Evolutionary conservation across 164 flowering plant genomes (phyloP).

Genomic region (Chimonanthus praecox): DNA sequence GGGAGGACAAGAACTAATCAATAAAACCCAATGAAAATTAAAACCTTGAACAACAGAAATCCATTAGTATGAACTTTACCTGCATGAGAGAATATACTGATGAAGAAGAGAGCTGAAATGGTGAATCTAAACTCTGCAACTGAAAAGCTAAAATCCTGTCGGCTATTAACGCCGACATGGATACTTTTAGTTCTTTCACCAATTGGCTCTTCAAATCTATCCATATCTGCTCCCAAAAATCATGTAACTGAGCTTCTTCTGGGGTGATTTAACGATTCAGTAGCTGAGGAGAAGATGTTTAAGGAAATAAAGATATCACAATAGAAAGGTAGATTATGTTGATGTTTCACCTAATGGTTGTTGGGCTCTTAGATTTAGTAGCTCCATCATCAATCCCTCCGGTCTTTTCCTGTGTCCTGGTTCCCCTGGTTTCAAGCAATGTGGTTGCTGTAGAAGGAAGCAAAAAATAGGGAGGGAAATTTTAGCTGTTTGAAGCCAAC

Average conservation of each 20-base stretch:
- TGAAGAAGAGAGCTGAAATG: constrained; percentile 17
- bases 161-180: neutral
- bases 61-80: constrained; percentile 21
- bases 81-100: constrained; percentile 27
- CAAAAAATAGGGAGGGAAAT: constrained; percentile 15
- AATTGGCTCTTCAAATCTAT: constrained; percentile 4
- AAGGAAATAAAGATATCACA: constrained; percentile 13
- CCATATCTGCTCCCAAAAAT: constrained; percentile 6
- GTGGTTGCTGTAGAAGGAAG: constrained; percentile 15
- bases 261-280: neutral
- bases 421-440: constrained; percentile 58
- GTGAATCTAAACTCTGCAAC: constrained; percentile 24
- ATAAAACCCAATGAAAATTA: neutral
- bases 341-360: constrained; percentile 52
- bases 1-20: neutral
- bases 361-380: constrained; percentile 10
- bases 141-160: neutral
- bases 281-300: constrained; percentile 4
- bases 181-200: constrained; percentile 2
- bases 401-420: neutral
- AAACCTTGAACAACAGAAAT: neutral
- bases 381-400: constrained; percentile 3
- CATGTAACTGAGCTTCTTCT: neutral
- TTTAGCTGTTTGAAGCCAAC: constrained; percentile 16
- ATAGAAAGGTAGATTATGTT: constrained; percentile 2